Conservation (phyloP, 768 basidiomycete genomes). For the Phaffia australis region DNA sequence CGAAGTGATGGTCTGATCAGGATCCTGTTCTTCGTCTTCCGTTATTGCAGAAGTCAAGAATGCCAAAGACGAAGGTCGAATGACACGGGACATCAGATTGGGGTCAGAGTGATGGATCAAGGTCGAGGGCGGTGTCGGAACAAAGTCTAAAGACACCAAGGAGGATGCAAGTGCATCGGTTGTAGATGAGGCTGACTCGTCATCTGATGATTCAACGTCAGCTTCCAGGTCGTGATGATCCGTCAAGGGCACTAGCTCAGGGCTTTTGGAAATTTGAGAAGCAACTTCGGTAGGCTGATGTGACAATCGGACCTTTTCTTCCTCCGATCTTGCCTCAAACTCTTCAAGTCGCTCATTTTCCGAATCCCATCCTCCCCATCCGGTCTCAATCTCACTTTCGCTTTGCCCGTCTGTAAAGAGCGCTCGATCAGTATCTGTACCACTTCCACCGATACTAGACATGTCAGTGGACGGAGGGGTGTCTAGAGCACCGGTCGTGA, state of each 20-base stretch:
- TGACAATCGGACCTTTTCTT: background rate
- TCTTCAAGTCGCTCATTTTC: slow-evolving; percentile 6
- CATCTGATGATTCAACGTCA: slow-evolving; percentile 21
- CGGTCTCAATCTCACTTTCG: background rate
- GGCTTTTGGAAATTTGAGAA: background rate
- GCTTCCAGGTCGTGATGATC: slow-evolving; percentile 6
- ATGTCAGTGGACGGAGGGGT: slow-evolving; percentile 26
- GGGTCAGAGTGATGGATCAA: background rate
- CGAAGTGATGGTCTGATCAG: slow-evolving; percentile 13
- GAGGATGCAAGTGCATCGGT: slow-evolving; percentile 15
- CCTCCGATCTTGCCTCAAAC: background rate
- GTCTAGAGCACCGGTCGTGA: slow-evolving; percentile 9
- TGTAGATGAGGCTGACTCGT: slow-evolving; percentile 19
- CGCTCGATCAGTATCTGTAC: slow-evolving; percentile 19
- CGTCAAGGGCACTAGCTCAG: background rate
- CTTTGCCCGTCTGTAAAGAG: background rate
- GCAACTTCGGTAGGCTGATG: background rate
- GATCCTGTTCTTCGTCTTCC: background rate
- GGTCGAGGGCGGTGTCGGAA: background rate
- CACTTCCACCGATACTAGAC: slow-evolving; percentile 4
- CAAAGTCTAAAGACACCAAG: slow-evolving; percentile 4
- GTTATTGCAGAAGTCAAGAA: background rate
- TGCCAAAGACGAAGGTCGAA: background rate
- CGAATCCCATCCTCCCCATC: slow-evolving; percentile 14
- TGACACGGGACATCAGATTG: background rate